These are phyloP conservation scores for Ophiostoma novo-ulmi DNA, from an alignment of 2,329 filamentous ascomycete genomes.

Conservation along the genomic window DNA sequence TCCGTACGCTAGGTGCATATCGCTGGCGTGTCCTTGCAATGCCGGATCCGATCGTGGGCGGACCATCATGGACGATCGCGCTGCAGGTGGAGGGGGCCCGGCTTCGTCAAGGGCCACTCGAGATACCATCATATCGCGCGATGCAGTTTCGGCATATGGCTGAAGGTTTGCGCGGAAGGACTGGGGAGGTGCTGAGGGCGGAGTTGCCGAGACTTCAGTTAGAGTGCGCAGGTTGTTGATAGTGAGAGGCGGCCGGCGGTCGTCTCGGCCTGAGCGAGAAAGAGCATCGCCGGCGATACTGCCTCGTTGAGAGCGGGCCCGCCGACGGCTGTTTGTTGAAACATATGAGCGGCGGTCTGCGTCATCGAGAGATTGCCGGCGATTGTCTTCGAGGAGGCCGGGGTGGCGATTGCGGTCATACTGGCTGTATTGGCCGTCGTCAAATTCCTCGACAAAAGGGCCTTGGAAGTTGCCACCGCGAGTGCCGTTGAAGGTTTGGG, in stretches of 20 bases:
- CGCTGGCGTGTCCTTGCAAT: conserved; percentile 35
- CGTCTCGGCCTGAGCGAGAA: conserved; percentile 30
- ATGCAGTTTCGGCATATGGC: conserved; percentile 43
- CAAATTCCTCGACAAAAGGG: conserved; percentile 29
- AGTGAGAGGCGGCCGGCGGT: conserved; percentile 42
- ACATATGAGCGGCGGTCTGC: conserved; percentile 30
- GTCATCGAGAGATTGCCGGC: conserved; percentile 32
- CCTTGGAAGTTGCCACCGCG: conserved; percentile 24
- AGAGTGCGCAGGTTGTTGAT: conserved; percentile 49
- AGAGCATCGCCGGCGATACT: conserved; percentile 32
- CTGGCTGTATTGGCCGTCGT: conserved; percentile 31
- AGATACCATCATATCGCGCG: conserved; percentile 42
- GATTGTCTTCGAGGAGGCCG: conserved; percentile 30
- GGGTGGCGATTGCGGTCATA: conserved; percentile 26
- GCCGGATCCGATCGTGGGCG: conserved; percentile 41
- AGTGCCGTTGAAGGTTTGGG: conserved; percentile 44
- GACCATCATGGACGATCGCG: conserved; percentile 32
- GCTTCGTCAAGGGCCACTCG: conserved; percentile 33
- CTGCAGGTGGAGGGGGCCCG: not conserved
- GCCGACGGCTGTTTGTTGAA: conserved; percentile 40
- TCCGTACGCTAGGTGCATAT: conserved; percentile 90
- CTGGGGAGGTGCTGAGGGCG: conserved; percentile 41
- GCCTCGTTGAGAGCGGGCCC: conserved; percentile 38
- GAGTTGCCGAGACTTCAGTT: conserved; percentile 48
- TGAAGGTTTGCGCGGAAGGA: conserved; percentile 38